Percentiles rank a stretch among this genome's conserved stretches.
Conservation (phyloP, 768 basidiomycete species). For the Tulasnella sp. region DNA sequence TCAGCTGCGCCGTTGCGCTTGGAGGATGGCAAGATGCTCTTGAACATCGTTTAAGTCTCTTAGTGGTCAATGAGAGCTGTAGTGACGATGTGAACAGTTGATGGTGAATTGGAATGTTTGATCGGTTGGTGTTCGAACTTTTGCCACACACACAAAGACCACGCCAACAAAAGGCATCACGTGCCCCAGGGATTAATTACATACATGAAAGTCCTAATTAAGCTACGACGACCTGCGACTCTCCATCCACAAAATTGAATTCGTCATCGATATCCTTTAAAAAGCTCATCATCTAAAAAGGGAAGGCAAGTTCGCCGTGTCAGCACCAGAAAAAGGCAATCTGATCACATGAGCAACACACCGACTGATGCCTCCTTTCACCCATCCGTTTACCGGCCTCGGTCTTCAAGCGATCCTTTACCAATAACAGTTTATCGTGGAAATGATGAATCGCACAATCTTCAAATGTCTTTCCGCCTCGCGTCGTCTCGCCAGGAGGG, state of each 20-base stretch:
- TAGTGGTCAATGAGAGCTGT: background rate
- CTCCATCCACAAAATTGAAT: background rate
- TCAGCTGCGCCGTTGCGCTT: constrained; percentile 42
- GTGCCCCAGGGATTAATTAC: background rate
- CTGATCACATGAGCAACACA: constrained; percentile 26
- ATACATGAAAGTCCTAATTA: background rate
- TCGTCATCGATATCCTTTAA: constrained; percentile 35
- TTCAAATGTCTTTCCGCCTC: background rate
- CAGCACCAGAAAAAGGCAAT: background rate
- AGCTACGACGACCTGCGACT: background rate
- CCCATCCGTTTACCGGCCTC: constrained; percentile 54
- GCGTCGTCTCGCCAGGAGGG: constrained; percentile 31
- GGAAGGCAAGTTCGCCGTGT: no score
- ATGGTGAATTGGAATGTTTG: constrained; percentile 4
- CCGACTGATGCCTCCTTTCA: constrained; percentile 55
- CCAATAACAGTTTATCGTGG: constrained; percentile 69
- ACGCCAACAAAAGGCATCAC: constrained; percentile 6
- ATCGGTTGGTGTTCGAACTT: background rate
- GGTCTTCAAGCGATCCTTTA: constrained; percentile 66
- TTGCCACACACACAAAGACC: constrained; percentile 6
- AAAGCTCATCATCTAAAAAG: constrained; percentile 60
- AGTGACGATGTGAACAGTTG: background rate
- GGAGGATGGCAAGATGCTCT: constrained; percentile 52
- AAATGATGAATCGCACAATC: constrained; percentile 67
- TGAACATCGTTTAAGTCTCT: constrained; percentile 58